Evolutionary conservation across 2,329 filamentous ascomycete species (phyloP).

Genomic region (Cladophialophora immunda): DNA sequence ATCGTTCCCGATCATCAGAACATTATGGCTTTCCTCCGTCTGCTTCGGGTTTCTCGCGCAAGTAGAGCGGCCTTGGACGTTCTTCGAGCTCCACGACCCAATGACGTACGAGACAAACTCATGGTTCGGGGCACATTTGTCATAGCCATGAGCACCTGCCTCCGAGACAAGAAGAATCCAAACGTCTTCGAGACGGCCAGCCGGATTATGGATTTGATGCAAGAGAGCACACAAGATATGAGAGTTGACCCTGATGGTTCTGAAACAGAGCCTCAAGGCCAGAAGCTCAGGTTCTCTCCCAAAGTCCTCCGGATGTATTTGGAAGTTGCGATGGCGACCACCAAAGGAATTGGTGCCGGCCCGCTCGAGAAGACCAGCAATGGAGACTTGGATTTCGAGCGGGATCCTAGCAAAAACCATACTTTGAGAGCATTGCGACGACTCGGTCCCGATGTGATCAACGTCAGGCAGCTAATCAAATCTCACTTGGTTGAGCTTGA

Average conservation of each 20-base stretch:
- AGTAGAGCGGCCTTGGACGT: constrained; percentile 69
- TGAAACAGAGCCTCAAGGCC: constrained; percentile 14
- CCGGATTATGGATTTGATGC: constrained; percentile 72
- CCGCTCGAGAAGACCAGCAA: constrained; percentile 32
- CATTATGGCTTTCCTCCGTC: constrained; percentile 72
- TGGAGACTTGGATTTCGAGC: constrained; percentile 39
- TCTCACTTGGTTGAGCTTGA: constrained; percentile 35
- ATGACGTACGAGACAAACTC: constrained; percentile 57
- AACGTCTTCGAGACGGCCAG: constrained; percentile 72
- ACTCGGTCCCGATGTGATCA: constrained; percentile 28
- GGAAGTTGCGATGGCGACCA: constrained; percentile 39
- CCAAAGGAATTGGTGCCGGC: constrained; percentile 34
- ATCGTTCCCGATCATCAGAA: constrained; percentile 77
- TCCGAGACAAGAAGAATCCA: constrained; percentile 78
- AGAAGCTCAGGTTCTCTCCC: constrained; percentile 34
- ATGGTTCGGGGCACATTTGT: constrained; percentile 66
- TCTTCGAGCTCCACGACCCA: constrained; percentile 58
- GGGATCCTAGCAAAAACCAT: constrained; percentile 38
- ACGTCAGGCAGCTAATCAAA: constrained; percentile 36
- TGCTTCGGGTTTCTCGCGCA: constrained; percentile 71
- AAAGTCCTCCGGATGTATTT: constrained; percentile 39
- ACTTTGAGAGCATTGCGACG: constrained; percentile 35
- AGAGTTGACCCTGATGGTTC: background rate
- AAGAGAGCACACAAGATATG: constrained; percentile 31
- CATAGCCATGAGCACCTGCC: constrained; percentile 76